phyloP scores from a whole-genome alignment of 2,329 filamentous ascomycete genomes.

The Aspergillus arachidicola region DNA sequence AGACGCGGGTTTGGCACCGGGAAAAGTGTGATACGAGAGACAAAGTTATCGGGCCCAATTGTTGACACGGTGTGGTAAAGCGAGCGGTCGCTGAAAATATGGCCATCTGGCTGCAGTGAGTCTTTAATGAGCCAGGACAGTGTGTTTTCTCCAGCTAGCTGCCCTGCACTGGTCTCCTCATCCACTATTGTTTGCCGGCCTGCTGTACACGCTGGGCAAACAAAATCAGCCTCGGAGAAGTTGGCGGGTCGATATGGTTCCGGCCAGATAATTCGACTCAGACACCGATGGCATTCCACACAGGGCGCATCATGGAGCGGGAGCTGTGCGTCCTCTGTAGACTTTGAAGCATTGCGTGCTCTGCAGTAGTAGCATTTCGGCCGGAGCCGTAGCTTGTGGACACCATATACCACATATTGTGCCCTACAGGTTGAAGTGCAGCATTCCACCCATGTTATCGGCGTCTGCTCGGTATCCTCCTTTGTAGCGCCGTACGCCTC shows the following conservation, averaged over 20 bases:
- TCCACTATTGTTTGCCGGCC: constrained; percentile 41
- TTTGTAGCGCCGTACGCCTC: neutral
- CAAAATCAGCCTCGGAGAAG: constrained; percentile 37
- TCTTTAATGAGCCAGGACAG: constrained; percentile 50
- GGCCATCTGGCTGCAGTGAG: constrained; percentile 35
- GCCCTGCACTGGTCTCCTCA: constrained; percentile 40
- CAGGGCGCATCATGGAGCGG: constrained; percentile 34
- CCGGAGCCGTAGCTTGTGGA: constrained; percentile 44
- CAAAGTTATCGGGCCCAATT: constrained; percentile 36
- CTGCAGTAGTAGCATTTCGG: constrained; percentile 57
- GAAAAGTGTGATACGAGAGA: constrained; percentile 43
- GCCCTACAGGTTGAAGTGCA: constrained; percentile 45
- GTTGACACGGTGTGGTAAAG: constrained; percentile 44
- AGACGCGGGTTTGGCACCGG: constrained; percentile 26
- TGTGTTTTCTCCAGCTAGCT: constrained; percentile 47
- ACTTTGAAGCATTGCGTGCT: constrained; percentile 2
- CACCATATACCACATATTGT: constrained; percentile 56
- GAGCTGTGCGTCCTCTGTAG: neutral
- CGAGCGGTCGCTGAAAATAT: constrained; percentile 44
- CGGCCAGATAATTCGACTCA: constrained; percentile 54
- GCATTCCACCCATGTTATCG: constrained; percentile 54
- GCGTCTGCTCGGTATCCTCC: constrained; percentile 20
- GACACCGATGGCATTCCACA: constrained; percentile 51
- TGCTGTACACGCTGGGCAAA: constrained; percentile 46
- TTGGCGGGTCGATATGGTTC: constrained; percentile 43